Evolutionary conservation across 495 filamentous ascomycete genomes (phyloP).

Genomic region (Parachaetomium inaequale): DNA sequence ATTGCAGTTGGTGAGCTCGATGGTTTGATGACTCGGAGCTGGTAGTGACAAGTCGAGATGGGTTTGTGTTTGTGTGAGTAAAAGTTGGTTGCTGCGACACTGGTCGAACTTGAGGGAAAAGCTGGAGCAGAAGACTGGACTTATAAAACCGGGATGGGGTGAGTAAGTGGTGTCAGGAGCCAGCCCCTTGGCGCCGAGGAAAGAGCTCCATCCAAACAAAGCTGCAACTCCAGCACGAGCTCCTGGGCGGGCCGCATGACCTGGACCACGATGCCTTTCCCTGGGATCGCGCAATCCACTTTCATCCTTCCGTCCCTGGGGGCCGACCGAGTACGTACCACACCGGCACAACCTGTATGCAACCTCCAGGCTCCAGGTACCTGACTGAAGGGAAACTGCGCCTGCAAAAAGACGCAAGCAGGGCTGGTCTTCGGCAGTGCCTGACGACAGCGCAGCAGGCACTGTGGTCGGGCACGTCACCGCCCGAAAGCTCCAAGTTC

Average conservation of each 20-base stretch:
- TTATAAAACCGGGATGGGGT: slow-evolving; percentile 6
- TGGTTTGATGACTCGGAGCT: not conserved
- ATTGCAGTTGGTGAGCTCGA: not conserved
- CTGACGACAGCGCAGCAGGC: not conserved
- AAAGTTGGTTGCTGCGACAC: not conserved
- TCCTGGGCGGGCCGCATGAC: slow-evolving; percentile 20
- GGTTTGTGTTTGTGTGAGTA: not conserved
- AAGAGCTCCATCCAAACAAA: slow-evolving; percentile 14
- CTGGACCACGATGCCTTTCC: slow-evolving; percentile 9
- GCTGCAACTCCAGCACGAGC: slow-evolving; percentile 16
- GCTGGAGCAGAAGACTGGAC: not conserved
- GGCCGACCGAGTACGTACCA: too few relatives aligned
- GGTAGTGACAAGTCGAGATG: not conserved
- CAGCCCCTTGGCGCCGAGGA: not conserved
- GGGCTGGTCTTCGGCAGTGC: not conserved
- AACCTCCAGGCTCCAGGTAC: not conserved
- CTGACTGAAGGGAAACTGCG: not conserved
- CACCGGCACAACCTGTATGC: not conserved
- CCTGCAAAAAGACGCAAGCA: not conserved
- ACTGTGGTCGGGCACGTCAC: too few relatives aligned
- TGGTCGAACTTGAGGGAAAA: not conserved
- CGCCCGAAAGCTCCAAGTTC: not conserved
- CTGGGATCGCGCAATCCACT: slow-evolving; percentile 4
- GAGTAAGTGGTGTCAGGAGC: slow-evolving; percentile 8
- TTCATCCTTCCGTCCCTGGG: not conserved